A percentile compares a stretch with the other conserved stretches of the same genome.
Conservation (phyloP, 805 yeast genomes). For the Debaryomyces maramus region DNA sequence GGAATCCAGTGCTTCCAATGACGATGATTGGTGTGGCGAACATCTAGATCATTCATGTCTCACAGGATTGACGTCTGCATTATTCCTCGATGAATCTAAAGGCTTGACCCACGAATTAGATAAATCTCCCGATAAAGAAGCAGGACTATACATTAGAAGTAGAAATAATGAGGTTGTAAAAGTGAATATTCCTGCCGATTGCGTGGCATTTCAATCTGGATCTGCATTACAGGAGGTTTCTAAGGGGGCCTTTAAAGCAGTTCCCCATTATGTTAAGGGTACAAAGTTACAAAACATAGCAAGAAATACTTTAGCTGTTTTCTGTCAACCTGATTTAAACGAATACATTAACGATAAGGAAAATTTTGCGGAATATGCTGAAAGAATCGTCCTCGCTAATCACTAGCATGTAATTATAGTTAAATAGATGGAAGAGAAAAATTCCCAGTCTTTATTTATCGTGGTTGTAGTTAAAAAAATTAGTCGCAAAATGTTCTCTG, state of each 20-base stretch:
- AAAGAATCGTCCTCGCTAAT: constrained; percentile 38
- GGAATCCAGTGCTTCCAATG: constrained; percentile 8
- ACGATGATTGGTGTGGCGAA: constrained; percentile 60
- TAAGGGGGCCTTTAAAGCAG: constrained; percentile 51
- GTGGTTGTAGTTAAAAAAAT: too few relatives aligned
- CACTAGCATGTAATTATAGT: too few relatives aligned
- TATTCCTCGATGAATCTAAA: constrained; percentile 44
- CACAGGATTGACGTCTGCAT: constrained; percentile 58
- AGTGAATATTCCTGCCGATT: constrained; percentile 54
- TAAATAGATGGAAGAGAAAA: too few relatives aligned
- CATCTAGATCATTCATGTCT: constrained; percentile 61
- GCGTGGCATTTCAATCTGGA: constrained; percentile 64
- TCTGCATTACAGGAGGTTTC: constrained; percentile 54
- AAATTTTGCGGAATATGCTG: constrained; percentile 51
- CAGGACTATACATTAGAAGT: constrained; percentile 53
- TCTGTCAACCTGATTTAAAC: constrained; percentile 59
- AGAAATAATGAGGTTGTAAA: constrained; percentile 46
- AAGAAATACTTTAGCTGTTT: constrained; percentile 60
- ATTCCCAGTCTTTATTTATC: too few relatives aligned
- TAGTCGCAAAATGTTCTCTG: background rate
- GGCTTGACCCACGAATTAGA: constrained; percentile 22
- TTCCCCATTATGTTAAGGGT: constrained; percentile 57
- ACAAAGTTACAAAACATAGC: constrained; percentile 34
- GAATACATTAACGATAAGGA: constrained; percentile 45
- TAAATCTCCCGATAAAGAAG: constrained; percentile 41